phyloP scores from a whole-genome alignment of 371 early-diverging fungal species.

The Mortierella sp. region DNA sequence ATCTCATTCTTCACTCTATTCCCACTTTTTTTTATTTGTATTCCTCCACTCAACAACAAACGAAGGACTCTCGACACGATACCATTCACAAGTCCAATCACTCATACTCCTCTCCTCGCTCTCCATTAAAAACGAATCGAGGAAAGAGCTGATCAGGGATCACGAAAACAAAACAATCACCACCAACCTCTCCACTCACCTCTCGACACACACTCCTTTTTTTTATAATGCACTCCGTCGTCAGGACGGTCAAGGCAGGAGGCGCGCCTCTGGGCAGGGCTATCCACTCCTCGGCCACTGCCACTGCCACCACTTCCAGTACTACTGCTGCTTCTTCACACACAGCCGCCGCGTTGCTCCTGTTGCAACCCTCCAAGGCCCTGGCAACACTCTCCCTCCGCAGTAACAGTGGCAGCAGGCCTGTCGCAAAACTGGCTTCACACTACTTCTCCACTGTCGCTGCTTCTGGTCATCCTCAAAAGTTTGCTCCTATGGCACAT shows the following conservation, averaged over 20 bases:
- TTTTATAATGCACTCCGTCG: slow-evolving; percentile 13
- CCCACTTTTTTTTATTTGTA: not conserved
- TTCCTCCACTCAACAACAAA: not conserved
- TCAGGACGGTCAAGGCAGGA: slow-evolving; percentile 12
- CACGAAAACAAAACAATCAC: not conserved
- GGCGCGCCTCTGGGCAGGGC: slow-evolving; percentile 8
- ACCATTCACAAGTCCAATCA: too few species aligned
- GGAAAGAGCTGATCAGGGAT: not conserved
- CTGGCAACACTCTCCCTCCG: not conserved
- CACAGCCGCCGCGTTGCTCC: not conserved
- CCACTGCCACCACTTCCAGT: too few species aligned
- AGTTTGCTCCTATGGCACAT: not conserved
- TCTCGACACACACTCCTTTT: not conserved
- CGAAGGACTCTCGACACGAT: too few species aligned
- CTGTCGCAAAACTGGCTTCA: not conserved
- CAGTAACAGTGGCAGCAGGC: not conserved
- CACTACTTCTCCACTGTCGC: not conserved
- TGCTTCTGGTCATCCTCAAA: not conserved
- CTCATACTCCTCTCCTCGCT: too few species aligned
- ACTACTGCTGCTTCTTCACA: not conserved
- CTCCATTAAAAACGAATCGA: too few species aligned
- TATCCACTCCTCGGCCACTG: not conserved
- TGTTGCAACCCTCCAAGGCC: slow-evolving; percentile 1
- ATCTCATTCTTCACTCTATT: not conserved
- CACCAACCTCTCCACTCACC: not conserved